A percentile compares a stretch with the other conserved stretches of the same genome.
phyloP scores from a whole-genome alignment of 805 yeast species.

The Millerago galiae region DNA sequence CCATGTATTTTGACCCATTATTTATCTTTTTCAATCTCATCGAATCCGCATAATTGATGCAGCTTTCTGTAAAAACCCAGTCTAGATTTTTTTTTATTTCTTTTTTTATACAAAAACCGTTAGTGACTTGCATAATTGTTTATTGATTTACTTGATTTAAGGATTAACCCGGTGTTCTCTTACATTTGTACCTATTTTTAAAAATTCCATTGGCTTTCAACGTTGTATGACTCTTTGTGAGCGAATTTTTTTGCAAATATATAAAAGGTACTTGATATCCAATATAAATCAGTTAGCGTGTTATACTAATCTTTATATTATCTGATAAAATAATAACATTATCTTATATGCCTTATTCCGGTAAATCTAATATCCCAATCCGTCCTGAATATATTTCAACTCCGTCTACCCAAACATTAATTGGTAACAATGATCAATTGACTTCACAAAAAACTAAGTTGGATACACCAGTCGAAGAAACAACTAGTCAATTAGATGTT shows the following conservation, averaged over 20 bases:
- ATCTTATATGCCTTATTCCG: background rate
- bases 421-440: background rate
- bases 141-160: background rate
- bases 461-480: constrained; percentile 1
- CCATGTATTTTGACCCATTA: background rate
- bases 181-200: too few species aligned
- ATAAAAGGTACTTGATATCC: too few species aligned
- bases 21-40: too few species aligned
- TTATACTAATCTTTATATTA: too few species aligned
- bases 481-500: background rate
- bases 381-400: constrained; percentile 3
- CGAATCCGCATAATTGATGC: too few species aligned
- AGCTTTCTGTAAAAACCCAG: background rate
- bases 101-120: background rate
- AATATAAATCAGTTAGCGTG: too few species aligned
- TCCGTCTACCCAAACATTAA: constrained; percentile 2
- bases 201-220: too few species aligned
- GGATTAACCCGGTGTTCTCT: background rate
- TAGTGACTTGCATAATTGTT: background rate
- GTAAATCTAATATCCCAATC: background rate
- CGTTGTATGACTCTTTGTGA: background rate
- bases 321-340: too few species aligned
- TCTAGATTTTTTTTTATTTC: background rate
- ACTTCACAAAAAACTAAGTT: background rate
- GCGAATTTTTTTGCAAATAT: too few species aligned